phyloP scores from a whole-genome alignment of 331 rosid species.

The Quercus phellos region DNA sequence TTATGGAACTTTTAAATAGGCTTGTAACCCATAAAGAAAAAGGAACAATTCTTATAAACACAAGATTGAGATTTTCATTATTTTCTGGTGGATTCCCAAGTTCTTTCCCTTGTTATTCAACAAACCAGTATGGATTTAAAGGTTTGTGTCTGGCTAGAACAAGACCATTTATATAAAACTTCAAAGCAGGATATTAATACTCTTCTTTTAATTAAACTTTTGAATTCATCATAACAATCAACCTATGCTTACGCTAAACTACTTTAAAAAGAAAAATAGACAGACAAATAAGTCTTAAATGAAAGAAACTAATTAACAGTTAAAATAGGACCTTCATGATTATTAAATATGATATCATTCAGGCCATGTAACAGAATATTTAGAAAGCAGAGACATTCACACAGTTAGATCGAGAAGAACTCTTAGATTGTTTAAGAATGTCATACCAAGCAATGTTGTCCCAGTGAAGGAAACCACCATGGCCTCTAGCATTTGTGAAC shows the following conservation, averaged over 20 bases:
- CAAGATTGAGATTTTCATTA: too few species aligned
- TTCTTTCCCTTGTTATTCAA: too few species aligned
- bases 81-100: too few species aligned
- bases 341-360: not conserved
- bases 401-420: not conserved
- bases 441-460: constrained; percentile 64
- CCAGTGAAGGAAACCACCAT: constrained; percentile 98
- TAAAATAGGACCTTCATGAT: not conserved
- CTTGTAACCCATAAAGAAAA: too few species aligned
- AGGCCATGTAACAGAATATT: not conserved
- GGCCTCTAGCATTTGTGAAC: constrained; percentile 80
- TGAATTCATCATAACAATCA: not conserved
- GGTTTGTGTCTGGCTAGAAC: too few species aligned
- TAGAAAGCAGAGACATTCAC: not conserved
- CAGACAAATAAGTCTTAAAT: not conserved
- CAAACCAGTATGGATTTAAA: too few species aligned
- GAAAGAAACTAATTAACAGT: not conserved
- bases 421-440: not conserved
- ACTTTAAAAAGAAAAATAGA: not conserved
- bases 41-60: too few species aligned
- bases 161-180: not conserved
- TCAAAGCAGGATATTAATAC: not conserved
- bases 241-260: not conserved
- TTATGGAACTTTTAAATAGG: too few species aligned
- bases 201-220: not conserved